A percentile compares a stretch with the other conserved stretches of the same genome.
Conservation (phyloP, 192 early-diverging fungal genomes). For the Podila clonocystis region DNA sequence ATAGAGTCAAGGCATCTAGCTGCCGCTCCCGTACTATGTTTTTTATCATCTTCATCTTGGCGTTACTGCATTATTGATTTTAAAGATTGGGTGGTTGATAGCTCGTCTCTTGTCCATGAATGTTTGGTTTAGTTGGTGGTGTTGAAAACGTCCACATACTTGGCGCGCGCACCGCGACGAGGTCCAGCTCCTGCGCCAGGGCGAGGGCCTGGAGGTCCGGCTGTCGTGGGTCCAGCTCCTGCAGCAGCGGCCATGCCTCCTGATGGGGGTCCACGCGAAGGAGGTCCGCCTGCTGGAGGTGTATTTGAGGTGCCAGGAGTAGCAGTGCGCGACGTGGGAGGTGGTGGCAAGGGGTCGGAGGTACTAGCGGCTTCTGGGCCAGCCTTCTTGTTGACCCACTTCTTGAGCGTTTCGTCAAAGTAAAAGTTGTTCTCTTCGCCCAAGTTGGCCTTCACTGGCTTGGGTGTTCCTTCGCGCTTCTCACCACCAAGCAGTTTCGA, state of each 20-base stretch:
- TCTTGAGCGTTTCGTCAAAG: slow-evolving; percentile 86
- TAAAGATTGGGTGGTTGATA: no score
- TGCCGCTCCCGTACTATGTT: no score
- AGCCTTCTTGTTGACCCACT: slow-evolving; percentile 87
- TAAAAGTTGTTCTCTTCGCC: slow-evolving; percentile 86
- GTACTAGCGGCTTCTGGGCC: slow-evolving; percentile 10
- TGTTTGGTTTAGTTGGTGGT: not conserved
- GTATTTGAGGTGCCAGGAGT: slow-evolving; percentile 4
- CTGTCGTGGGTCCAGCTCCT: slow-evolving; percentile 8
- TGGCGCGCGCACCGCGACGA: slow-evolving; percentile 50
- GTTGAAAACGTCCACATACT: slow-evolving; percentile 65
- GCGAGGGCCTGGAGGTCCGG: slow-evolving; percentile 42
- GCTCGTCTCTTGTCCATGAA: not conserved
- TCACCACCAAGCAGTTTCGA: slow-evolving; percentile 48
- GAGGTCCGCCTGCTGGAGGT: not conserved
- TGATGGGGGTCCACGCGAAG: slow-evolving; percentile 14
- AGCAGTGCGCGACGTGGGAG: slow-evolving; percentile 31
- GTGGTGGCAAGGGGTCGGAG: slow-evolving; percentile 27
- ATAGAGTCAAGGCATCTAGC: no score
- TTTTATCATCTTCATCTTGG: no score
- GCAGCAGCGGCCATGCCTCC: slow-evolving; percentile 5
- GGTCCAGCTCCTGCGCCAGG: slow-evolving; percentile 20
- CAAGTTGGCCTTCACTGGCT: slow-evolving; percentile 82
- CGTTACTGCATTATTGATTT: no score
- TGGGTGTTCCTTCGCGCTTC: slow-evolving; percentile 39